phyloP scores from a whole-genome alignment of 2,329 filamentous ascomycete genomes.

The Aspergillus sp. region DNA sequence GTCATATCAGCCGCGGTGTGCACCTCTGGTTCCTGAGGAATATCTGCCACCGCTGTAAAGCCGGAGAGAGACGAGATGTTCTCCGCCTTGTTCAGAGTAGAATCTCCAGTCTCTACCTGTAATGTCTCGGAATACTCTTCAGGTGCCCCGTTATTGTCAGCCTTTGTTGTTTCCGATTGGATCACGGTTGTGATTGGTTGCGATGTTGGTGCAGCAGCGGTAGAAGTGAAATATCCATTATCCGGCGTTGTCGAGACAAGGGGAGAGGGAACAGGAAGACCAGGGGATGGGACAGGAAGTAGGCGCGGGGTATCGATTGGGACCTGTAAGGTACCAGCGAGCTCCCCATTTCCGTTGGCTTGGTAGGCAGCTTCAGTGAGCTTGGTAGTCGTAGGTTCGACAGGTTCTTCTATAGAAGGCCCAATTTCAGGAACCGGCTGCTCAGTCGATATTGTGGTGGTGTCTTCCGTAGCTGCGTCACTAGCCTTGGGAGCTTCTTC shows the following conservation, averaged over 20 bases:
- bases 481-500: background rate
- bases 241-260: slow-evolving; percentile 21
- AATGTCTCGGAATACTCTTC: background rate
- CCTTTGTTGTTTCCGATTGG: background rate
- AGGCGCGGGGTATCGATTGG: slow-evolving; percentile 32
- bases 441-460: background rate
- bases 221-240: slow-evolving; percentile 25
- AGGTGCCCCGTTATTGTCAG: slow-evolving; percentile 1
- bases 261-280: slow-evolving; percentile 34
- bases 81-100: background rate
- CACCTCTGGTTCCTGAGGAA: background rate
- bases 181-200: slow-evolving; percentile 1
- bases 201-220: slow-evolving; percentile 8
- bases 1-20: too few relatives aligned
- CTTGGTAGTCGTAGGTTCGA: background rate
- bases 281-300: slow-evolving; percentile 31
- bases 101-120: background rate
- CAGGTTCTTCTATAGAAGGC: background rate
- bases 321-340: slow-evolving; percentile 6
- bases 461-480: background rate
- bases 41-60: background rate
- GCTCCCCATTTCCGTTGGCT: background rate
- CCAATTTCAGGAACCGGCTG: background rate
- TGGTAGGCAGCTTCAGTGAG: background rate
- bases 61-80: background rate